These are phyloP conservation scores for Leccinum pachyderme DNA, from an alignment of 1,284 basidiomycete genomes.

Conservation along the genomic window DNA sequence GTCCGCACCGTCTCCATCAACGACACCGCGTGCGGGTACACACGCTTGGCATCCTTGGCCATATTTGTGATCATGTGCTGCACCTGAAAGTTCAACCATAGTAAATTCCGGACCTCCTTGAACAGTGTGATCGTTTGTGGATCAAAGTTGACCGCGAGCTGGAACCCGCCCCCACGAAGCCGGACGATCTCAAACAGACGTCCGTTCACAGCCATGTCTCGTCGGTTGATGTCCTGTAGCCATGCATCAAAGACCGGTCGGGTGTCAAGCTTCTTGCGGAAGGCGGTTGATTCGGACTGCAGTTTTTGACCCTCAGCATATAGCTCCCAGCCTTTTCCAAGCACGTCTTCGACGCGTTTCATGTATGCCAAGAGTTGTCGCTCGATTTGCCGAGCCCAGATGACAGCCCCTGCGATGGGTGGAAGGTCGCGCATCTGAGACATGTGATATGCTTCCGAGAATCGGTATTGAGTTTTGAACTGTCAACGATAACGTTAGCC, in stretches of 20 bases:
- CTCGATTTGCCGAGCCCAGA: conserved; percentile 98
- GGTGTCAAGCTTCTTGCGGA: conserved; percentile 95
- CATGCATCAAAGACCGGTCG: conserved; percentile 94
- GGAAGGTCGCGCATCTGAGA: conserved; percentile 97
- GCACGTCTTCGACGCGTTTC: conserved; percentile 99
- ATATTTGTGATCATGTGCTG: conserved; percentile 94
- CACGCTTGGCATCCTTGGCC: conserved; percentile 97
- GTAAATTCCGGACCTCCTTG: conserved; percentile 94
- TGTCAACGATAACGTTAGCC: conserved; percentile 29
- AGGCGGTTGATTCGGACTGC: conserved; percentile 86
- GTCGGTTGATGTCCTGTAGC: conserved; percentile 91
- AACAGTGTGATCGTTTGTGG: conserved; percentile 97
- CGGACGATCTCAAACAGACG: conserved; percentile 95
- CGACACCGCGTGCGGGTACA: conserved; percentile 97
- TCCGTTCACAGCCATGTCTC: conserved; percentile 90
- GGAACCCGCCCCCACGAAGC: conserved; percentile 78
- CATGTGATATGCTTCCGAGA: conserved; percentile 97
- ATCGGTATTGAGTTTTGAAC: conserved; percentile 94
- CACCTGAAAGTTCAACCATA: conserved; percentile 95
- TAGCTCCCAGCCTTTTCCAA: conserved; percentile 97
- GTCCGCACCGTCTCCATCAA: conserved; percentile 98
- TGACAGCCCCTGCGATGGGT: conserved; percentile 95
- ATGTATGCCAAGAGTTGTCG: conserved; percentile 95
- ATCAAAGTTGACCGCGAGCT: conserved; percentile 95
- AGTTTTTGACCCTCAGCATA: conserved; percentile 99